Percentiles rank a stretch among this genome's conserved stretches.
Evolutionary conservation across 148 eudicot genomes (phyloP).

Genomic region (Polygonum maritimum): DNA sequence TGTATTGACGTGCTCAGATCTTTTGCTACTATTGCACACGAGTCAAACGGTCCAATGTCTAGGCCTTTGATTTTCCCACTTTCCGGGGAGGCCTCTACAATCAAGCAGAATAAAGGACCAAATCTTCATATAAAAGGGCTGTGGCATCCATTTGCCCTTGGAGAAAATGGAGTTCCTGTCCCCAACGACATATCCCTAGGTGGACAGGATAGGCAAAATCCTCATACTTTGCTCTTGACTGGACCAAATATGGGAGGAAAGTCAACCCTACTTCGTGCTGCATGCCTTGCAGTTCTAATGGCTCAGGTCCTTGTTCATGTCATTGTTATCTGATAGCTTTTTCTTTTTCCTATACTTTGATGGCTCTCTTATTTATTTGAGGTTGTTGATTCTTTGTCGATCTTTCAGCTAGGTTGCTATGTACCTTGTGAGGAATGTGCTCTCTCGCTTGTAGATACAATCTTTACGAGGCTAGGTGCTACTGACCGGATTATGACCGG

Average conservation of each 20-base stretch:
- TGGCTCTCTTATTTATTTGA: neutral
- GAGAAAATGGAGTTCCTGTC: conserved; percentile 72
- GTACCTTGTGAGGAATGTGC: conserved; percentile 76
- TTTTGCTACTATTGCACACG: conserved; percentile 61
- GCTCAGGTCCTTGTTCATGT: conserved; percentile 59
- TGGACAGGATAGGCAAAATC: conserved; percentile 37
- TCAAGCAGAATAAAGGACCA: conserved; percentile 42
- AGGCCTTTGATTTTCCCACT: conserved; percentile 63
- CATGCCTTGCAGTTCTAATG: conserved; percentile 76
- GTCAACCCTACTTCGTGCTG: conserved; percentile 91
- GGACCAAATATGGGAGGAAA: conserved; percentile 99
- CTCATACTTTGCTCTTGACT: conserved; percentile 80
- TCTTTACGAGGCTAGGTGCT: conserved; percentile 96
- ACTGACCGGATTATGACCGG: conserved; percentile 97
- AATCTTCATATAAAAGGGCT: conserved; percentile 64
- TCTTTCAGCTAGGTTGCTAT: conserved; percentile 85
- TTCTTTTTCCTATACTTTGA: conserved; percentile 10
- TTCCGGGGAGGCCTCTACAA: conserved; percentile 20
- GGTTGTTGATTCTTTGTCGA: neutral
- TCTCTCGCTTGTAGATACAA: conserved; percentile 76
- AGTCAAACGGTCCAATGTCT: conserved; percentile 60
- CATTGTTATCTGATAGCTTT: neutral
- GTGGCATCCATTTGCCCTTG: conserved; percentile 92
- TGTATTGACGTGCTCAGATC: conserved; percentile 83
- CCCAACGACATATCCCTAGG: conserved; percentile 81